Evolutionary conservation across 148 eudicot genomes (phyloP).

Genomic region (Rhododendron molle): DNA sequence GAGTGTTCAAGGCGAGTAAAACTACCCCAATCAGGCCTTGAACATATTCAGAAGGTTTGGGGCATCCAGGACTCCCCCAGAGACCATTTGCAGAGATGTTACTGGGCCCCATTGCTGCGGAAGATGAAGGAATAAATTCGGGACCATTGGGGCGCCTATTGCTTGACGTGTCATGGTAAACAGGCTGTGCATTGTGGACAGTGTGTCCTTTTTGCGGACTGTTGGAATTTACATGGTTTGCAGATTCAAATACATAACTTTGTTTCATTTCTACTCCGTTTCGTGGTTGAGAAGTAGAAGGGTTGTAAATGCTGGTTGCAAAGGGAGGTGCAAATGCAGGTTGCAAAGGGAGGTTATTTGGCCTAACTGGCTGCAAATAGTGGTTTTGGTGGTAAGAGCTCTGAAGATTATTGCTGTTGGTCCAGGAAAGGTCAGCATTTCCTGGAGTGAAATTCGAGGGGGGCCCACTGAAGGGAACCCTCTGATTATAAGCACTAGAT

Average conservation of each 20-base stretch:
- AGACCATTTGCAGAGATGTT: constrained; percentile 27
- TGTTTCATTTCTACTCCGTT: constrained; percentile 35
- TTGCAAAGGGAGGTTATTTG: constrained; percentile 22
- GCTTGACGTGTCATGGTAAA: constrained; percentile 26
- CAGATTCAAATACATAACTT: constrained; percentile 18
- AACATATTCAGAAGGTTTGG: constrained; percentile 61
- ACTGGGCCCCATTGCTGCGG: constrained; percentile 26
- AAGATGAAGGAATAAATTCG: constrained; percentile 24
- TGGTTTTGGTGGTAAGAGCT: constrained; percentile 40
- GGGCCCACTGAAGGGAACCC: constrained; percentile 33
- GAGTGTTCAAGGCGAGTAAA: constrained; percentile 71
- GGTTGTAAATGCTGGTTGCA: constrained; percentile 28
- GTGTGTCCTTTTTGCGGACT: constrained; percentile 37
- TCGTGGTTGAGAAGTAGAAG: constrained; percentile 29
- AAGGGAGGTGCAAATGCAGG: constrained; percentile 26
- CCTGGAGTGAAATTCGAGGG: constrained; percentile 32
- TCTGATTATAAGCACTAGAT: constrained; percentile 31
- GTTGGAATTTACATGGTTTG: constrained; percentile 32
- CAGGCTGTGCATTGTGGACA: constrained; percentile 21
- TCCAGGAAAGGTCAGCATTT: constrained; percentile 36
- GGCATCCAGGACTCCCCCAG: constrained; percentile 40
- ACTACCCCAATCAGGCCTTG: constrained; percentile 76
- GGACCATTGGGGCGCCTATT: constrained; percentile 29
- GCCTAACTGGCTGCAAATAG: constrained; percentile 30
- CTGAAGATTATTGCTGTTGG: constrained; percentile 20